Conservation (phyloP, 106 monocot genomes). For the Amphibolis antarctica region DNA sequence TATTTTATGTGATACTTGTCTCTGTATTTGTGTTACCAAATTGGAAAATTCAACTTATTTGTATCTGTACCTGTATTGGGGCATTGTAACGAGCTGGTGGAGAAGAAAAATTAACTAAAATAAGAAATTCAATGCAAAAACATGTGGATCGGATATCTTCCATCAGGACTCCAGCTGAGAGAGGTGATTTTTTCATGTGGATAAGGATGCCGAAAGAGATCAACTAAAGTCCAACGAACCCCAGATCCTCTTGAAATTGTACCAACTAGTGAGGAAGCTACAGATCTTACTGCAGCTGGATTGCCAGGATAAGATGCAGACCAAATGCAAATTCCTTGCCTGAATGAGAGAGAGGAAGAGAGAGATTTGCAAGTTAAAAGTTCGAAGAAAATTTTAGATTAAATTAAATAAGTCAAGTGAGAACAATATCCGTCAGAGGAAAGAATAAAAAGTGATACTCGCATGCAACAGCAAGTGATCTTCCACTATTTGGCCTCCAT, state of each 20-base stretch:
- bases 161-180: constrained; percentile 80
- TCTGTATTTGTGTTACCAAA: too few species aligned
- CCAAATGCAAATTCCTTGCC: constrained; percentile 92
- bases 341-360: constrained; percentile 21
- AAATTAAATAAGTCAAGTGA: neutral
- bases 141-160: constrained; percentile 67
- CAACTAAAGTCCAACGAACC: constrained; percentile 66
- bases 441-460: constrained; percentile 12
- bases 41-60: too few species aligned
- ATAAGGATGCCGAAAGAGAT: constrained; percentile 56
- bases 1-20: too few species aligned
- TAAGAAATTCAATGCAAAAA: neutral
- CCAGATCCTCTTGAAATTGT: constrained; percentile 62
- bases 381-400: neutral
- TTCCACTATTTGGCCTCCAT: constrained; percentile 95
- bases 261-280: constrained; percentile 30
- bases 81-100: too few species aligned
- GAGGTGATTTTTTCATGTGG: constrained; percentile 43
- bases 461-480: constrained; percentile 69
- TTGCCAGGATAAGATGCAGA: constrained; percentile 86
- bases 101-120: neutral
- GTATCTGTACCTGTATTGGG: too few species aligned
- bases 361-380: neutral
- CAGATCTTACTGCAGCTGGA: constrained; percentile 53
- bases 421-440: neutral